These are phyloP conservation scores for Zea luxurians DNA, from an alignment of 176 grass and related monocot genomes.

Conservation along the genomic window DNA sequence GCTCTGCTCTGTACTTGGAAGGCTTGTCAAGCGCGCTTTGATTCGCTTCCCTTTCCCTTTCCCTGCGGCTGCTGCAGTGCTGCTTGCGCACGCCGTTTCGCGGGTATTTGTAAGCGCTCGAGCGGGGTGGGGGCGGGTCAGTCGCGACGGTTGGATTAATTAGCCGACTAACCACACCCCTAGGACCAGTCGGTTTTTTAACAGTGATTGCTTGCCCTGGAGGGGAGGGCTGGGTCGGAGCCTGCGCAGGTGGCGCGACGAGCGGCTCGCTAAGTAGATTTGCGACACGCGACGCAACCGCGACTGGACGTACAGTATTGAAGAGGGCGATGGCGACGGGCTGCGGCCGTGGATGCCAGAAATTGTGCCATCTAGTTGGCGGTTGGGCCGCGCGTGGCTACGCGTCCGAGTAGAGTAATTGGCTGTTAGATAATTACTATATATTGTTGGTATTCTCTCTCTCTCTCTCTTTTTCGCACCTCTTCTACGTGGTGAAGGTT, in stretches of 20 bases:
- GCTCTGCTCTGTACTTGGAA: neutral
- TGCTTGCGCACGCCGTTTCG: slow-evolving; percentile 23
- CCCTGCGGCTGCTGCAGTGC: neutral
- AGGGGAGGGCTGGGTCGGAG: too few relatives aligned
- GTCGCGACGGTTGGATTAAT: slow-evolving; percentile 42
- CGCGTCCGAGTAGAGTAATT: too few relatives aligned
- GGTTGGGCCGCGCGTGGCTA: slow-evolving; percentile 1
- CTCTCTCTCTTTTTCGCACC: too few relatives aligned
- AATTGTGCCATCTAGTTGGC: neutral
- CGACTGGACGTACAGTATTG: neutral
- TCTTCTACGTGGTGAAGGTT: too few relatives aligned
- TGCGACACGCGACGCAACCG: neutral
- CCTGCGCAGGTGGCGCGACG: too few relatives aligned
- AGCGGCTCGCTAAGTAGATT: neutral
- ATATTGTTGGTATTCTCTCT: too few relatives aligned
- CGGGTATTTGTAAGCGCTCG: slow-evolving; percentile 44
- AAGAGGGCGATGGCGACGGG: neutral
- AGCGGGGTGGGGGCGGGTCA: slow-evolving; percentile 15
- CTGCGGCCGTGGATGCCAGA: neutral
- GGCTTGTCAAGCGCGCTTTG: neutral
- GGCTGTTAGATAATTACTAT: too few relatives aligned
- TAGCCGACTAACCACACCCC: slow-evolving; percentile 16
- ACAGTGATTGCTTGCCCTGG: too few relatives aligned
- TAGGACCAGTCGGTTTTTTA: neutral
- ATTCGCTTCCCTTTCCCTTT: neutral